Evolutionary conservation across 2,329 filamentous ascomycete species (phyloP), one percentile per base, ranked within the genome.

Genomic region (Alternaria incomplexa): DNA sequence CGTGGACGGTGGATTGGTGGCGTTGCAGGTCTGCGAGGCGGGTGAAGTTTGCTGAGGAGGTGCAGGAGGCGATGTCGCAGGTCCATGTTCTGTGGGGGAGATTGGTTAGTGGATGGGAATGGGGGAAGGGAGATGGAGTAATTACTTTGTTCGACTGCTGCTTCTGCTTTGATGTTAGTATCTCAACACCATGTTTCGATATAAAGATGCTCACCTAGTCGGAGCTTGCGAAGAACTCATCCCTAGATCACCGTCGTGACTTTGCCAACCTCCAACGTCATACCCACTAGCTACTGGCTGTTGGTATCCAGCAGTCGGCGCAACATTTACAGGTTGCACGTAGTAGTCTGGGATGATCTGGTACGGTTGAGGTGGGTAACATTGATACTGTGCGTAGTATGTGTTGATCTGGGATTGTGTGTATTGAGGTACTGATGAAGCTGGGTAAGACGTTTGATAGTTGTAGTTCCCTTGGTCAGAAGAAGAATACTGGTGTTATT

Each of bases 1-100:
- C 72, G 26, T 79, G 77, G 2, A 79, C 76, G 2, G 77, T 79
- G 15, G 73, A 68, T 61, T 78, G 75, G 57, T 79, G 77, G 26
- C 77, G 74, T 62, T 79, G 75, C 7, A 79, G 74, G 53, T 79
- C 77, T 0, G 77, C 77, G 5, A 75, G 70, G 12, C 77, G 72
- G 2, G 75, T 77, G 62, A 79, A 79, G 32, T 77, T 72, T 9
- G 77, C 77, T 5, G 69, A 75, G 6, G 74, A 77, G 28, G 75
- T 72, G 64, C 76, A 78, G 43, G 65, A 63, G 6, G 70, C 59
- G 11, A 76, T 56, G 22, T 77, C 72, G 63, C 77, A 79, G 30
- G 68, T 74, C 72, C 72, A 79, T 40, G 73, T 78, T 51, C 72
- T 77, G 60, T 30, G 11, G n/a, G 11, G 9, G 6, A 2, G 40